Evolutionary conservation across 768 basidiomycete species (phyloP), one percentile per base, ranked within the genome.

Genomic region (Trametes elegans): DNA sequence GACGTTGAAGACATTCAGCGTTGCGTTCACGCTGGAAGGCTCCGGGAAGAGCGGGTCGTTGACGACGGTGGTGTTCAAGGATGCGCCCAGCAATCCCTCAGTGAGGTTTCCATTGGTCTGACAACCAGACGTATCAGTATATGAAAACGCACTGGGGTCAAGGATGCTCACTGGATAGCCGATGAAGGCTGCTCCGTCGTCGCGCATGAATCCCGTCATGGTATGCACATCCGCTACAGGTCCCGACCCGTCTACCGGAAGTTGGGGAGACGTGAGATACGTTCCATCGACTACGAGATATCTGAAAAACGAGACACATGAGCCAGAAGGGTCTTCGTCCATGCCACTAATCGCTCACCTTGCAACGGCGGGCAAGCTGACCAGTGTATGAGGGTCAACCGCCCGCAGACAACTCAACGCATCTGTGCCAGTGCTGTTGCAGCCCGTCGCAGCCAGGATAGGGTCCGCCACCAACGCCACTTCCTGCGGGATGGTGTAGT

Each of bases 121-220:
- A 10, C 11, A 2, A n/a, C 26, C 1, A 1, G 14, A 3, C 3
- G n/a, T 61, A 9, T 21, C 6, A 31, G 2, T 27, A 2, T 1
- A 16, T 2, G 16, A 29, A 5, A 10, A n/a, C n/a, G n/a, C n/a
- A n/a, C n/a, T n/a, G 11, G 18, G 6, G 47, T 14, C 0, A 6
- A 16, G 13, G 7, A 35, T 6, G 24, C 60, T 24, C 21, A 67
- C 64, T 8, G 76, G 75, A 48, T 70, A 72, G 2, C 73, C 71
- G 27, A 76, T 69, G 59, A 81, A 78, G 35, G 76, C 73, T 0
- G 75, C 68, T 0, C 79, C 80, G 59, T 81, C 79, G 53, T 78
- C 78, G 18, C 75, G 66, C 75, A 79, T 79, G 71, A 74, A 76
- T 1, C 79, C 79, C 56, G 76, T 75, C 55, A 82, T 71, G 35